phyloP scores from a whole-genome alignment of 192 early-diverging fungal species.

The Coemansia sp. region DNA sequence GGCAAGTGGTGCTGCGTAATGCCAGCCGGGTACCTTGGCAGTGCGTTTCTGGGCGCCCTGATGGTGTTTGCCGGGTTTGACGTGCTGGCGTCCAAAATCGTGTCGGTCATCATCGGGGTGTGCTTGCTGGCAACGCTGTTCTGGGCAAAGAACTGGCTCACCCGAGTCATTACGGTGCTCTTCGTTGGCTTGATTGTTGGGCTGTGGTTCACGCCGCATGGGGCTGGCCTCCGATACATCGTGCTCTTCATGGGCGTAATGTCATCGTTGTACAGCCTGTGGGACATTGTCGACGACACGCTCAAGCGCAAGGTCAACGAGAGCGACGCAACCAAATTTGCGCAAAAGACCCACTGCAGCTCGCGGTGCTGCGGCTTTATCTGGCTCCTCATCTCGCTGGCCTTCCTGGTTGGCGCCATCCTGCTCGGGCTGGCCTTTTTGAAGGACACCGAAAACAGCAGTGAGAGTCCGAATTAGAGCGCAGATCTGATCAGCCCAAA shows the following conservation, averaged over 20 bases:
- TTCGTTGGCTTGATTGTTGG: constrained; percentile 78
- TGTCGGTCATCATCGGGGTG: constrained; percentile 78
- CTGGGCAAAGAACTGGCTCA: constrained; percentile 89
- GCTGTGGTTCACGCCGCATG: constrained; percentile 78
- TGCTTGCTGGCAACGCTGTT: constrained; percentile 76
- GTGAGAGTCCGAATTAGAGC: background rate
- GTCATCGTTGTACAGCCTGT: constrained; percentile 86
- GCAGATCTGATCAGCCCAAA: background rate
- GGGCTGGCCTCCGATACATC: constrained; percentile 78
- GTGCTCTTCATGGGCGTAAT: constrained; percentile 94
- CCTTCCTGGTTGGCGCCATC: constrained; percentile 76
- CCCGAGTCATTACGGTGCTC: constrained; percentile 71
- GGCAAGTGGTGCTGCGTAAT: constrained; percentile 80
- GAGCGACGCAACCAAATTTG: constrained; percentile 89
- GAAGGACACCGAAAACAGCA: constrained; percentile 44
- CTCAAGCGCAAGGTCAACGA: constrained; percentile 88
- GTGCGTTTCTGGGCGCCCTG: constrained; percentile 82
- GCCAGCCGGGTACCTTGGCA: constrained; percentile 89
- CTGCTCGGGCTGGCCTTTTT: constrained; percentile 76
- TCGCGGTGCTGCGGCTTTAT: constrained; percentile 84
- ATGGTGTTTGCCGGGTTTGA: constrained; percentile 94
- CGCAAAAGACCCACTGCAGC: constrained; percentile 67
- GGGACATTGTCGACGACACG: constrained; percentile 95
- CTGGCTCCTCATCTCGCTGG: constrained; percentile 84
- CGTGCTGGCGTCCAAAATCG: constrained; percentile 78